phyloP scores from a whole-genome alignment of 108 stramenopile species.

The Cylindrotheca fusiformis region DNA sequence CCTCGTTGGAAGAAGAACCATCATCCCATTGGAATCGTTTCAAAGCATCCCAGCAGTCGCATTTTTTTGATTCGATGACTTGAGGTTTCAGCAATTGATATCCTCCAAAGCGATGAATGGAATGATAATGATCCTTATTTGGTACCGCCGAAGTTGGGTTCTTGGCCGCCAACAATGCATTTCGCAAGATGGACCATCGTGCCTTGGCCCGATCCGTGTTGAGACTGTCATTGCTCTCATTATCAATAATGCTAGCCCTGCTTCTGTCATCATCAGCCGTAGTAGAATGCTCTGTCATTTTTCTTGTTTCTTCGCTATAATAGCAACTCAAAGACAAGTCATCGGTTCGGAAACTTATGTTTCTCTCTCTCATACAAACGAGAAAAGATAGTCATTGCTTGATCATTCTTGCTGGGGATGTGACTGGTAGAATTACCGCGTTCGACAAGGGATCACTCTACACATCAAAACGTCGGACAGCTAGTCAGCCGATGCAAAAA shows the following conservation, averaged over 20 bases:
- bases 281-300: not conserved
- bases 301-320: not conserved
- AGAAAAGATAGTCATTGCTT: no score
- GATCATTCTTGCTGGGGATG: no score
- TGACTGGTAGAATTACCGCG: no score
- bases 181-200: conserved; percentile 58
- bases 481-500: no score
- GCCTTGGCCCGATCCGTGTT: conserved; percentile 34
- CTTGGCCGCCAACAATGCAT: conserved; percentile 36
- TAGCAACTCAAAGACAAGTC: no score
- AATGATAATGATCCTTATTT: conserved; percentile 13
- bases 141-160: conserved; percentile 1
- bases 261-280: not conserved
- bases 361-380: no score
- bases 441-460: no score
- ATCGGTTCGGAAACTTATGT: no score
- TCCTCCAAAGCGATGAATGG: conserved; percentile 70
- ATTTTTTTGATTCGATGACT: not conserved
- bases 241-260: not conserved
- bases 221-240: not conserved
- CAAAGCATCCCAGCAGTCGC: not conserved
- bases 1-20: not conserved
- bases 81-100: conserved; percentile 47
- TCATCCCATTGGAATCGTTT: conserved; percentile 4
- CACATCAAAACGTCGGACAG: no score